Conservation (phyloP, 306 rosid genomes). For the Abrus pulchellus region DNA sequence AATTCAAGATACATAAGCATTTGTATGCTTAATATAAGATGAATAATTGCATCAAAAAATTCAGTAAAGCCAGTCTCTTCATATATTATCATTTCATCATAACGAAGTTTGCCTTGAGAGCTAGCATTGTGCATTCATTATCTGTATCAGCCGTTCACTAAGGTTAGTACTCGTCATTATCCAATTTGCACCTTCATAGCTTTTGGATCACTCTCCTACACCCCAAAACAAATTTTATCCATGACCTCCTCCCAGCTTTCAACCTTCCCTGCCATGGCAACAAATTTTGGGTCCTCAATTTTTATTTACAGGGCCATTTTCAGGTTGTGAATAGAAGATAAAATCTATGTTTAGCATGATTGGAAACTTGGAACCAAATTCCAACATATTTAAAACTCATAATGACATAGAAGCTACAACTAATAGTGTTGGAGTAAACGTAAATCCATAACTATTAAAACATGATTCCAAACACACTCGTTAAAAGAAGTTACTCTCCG, state of each 20-base stretch:
- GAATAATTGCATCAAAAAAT: background rate
- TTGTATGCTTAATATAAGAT: background rate
- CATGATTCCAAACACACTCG: too few relatives aligned
- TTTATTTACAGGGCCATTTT: slow-evolving; percentile 6
- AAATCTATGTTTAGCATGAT: background rate
- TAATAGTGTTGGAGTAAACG: too few relatives aligned
- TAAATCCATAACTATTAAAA: too few relatives aligned
- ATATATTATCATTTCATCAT: background rate
- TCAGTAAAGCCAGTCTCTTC: background rate
- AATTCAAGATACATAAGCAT: background rate
- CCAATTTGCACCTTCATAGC: background rate
- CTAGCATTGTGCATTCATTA: background rate
- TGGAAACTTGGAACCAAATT: too few relatives aligned
- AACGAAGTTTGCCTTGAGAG: slow-evolving; percentile 1
- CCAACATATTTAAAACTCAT: too few relatives aligned
- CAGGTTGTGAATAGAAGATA: background rate
- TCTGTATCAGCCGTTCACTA: background rate
- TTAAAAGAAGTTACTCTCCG: background rate
- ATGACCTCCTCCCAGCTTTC: background rate
- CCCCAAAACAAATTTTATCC: background rate
- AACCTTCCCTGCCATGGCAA: background rate
- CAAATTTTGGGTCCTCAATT: background rate
- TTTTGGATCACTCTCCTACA: slow-evolving; percentile 5
- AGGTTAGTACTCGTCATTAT: slow-evolving; percentile 23
- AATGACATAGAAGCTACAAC: too few relatives aligned